A percentile compares a stretch with the other conserved stretches of the same genome.
Conservation (phyloP, 768 basidiomycete genomes). For the Mycena rebaudengoi region DNA sequence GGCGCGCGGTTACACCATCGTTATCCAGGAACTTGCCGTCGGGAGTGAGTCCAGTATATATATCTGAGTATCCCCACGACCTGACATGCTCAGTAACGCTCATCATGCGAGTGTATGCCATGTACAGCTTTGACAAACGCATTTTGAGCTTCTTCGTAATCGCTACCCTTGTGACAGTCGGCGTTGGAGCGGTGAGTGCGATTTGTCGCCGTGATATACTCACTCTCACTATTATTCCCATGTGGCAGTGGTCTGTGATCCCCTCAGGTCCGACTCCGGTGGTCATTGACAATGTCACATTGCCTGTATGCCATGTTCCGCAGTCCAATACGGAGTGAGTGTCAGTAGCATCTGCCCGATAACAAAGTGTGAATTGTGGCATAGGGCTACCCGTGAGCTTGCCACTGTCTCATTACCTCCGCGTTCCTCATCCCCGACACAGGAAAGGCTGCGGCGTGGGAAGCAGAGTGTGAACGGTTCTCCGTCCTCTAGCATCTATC, state of each 20-base stretch:
- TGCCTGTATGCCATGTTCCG: background rate
- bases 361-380: background rate
- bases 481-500: background rate
- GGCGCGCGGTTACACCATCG: background rate
- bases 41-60: background rate
- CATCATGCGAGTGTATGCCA: background rate
- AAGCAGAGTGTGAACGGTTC: background rate
- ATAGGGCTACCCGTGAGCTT: background rate
- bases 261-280: background rate
- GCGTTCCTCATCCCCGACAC: background rate
- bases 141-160: background rate
- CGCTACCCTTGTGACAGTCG: background rate
- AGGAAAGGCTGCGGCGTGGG: background rate
- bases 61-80: background rate
- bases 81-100: background rate
- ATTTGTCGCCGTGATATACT: background rate
- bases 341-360: background rate
- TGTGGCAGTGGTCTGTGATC: background rate
- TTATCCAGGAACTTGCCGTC: background rate
- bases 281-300: background rate
- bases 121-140: background rate
- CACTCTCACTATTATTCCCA: background rate
- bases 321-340: background rate
- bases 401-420: background rate
- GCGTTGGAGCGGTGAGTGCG: background rate